Evolutionary conservation across 495 filamentous ascomycete species (phyloP), one percentile per base, ranked within the genome.

Genomic region (Aspergillus indologenus): DNA sequence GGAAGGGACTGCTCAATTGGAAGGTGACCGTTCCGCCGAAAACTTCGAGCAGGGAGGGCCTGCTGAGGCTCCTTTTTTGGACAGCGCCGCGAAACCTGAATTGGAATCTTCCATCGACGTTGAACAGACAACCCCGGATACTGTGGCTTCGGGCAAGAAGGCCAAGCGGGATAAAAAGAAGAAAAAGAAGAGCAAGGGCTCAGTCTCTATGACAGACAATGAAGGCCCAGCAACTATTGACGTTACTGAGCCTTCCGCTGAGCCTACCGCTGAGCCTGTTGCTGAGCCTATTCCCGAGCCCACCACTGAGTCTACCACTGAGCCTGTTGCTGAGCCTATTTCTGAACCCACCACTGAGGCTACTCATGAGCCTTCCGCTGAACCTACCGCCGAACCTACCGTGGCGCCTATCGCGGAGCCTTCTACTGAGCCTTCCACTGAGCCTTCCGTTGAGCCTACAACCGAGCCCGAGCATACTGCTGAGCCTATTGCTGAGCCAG

Each of bases 121-220:
- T 42, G 61, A 65, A 22, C 59, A 67, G 17, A 14, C 54, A 34
- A 7, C 45, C 1, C 48, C 58, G 14, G 61, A 65, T 17, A 31
- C 56, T 9, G 62, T 61, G 12, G 53, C 58, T 42, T 59, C 65
- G 6, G 64, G 66, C 8, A 78, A 75, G 58, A 76, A 77, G 45
- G 64, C 68, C 15, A 72, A 73, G 59, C 71, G 73, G 57, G 71
- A 69, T 53, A 73, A 73, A 63, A 71, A 74, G 58, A 74, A 70
- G 52, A 72, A 72, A 65, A 58, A 54, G 22, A 71, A 72, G 58
- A 66, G 57, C 34, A 40, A 40, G 34, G 34, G 34, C 34, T 40
- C 12, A 40, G 12, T 9, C 15, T 24, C 24, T 17, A n/a, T 31
- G 1, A 31, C 48, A 15, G 24, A 51, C n/a, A 12, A 51, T 31